phyloP scores from a whole-genome alignment of 2,329 filamentous ascomycete genomes.

The Onygenales sp. region DNA sequence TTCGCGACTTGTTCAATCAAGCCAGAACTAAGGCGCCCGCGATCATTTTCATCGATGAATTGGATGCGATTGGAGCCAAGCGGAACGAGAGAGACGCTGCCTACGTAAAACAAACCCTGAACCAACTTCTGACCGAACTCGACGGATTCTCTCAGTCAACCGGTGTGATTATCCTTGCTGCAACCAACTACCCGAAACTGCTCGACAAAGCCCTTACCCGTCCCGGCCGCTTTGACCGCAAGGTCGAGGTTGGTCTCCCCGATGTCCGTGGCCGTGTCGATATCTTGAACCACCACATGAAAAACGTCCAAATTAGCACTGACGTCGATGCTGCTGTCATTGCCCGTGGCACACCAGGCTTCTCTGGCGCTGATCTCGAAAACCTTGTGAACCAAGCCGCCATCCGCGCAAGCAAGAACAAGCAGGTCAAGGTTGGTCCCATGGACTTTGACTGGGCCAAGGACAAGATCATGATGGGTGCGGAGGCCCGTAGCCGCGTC shows the following conservation, averaged over 20 bases:
- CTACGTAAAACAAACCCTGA: conserved; percentile 94
- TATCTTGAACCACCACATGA: conserved; percentile 87
- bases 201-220: conserved; percentile 91
- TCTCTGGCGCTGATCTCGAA: conserved; percentile 91
- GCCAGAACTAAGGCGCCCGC: conserved; percentile 79
- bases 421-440: conserved; percentile 64
- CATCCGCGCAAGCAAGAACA: conserved; percentile 83
- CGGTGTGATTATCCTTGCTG: conserved; percentile 89
- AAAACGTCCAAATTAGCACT: conserved; percentile 70
- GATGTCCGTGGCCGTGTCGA: conserved; percentile 89
- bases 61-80: conserved; percentile 90
- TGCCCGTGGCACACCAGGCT: conserved; percentile 78
- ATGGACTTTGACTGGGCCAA: conserved; percentile 93
- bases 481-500: conserved; percentile 79
- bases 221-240: conserved; percentile 90
- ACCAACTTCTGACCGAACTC: conserved; percentile 91
- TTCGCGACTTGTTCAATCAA: conserved; percentile 79
- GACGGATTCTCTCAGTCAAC: conserved; percentile 94
- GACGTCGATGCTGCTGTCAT: conserved; percentile 78
- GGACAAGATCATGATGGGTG: conserved; percentile 95
- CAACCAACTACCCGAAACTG: conserved; percentile 90
- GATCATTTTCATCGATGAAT: conserved; percentile 92
- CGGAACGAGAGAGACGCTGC: conserved; percentile 86
- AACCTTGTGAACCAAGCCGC: conserved; percentile 96
- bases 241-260: conserved; percentile 77